Evolutionary conservation across 129 eudicot species (phyloP).

Genomic region (Arctium minus): DNA sequence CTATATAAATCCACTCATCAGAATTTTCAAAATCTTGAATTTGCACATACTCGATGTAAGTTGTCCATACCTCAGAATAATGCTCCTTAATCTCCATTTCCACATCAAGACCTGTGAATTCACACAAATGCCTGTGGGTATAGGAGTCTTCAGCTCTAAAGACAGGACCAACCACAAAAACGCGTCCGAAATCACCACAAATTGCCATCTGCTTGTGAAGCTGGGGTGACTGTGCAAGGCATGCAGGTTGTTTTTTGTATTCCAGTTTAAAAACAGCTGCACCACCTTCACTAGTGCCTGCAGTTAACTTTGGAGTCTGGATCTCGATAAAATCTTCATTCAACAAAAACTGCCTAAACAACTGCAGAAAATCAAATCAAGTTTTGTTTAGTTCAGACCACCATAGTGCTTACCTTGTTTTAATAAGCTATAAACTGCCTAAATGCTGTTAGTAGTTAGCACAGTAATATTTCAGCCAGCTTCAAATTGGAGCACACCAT

Average conservation of each 20-base stretch:
- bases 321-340: conserved; percentile 63
- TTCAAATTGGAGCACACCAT: no score
- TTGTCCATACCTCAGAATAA: conserved; percentile 63
- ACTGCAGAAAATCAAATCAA: conserved; percentile 40
- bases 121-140: conserved; percentile 92
- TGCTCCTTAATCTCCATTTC: conserved; percentile 91
- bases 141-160: conserved; percentile 91
- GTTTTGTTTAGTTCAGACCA: not conserved
- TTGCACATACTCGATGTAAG: not conserved
- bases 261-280: conserved; percentile 82
- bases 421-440: not conserved
- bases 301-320: conserved; percentile 73
- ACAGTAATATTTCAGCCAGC: no score
- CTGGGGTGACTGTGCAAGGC: conserved; percentile 94
- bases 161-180: conserved; percentile 87
- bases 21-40: not conserved
- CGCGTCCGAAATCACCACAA: conserved; percentile 83
- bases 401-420: not conserved
- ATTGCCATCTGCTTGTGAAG: conserved; percentile 96
- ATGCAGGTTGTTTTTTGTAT: conserved; percentile 82
- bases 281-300: conserved; percentile 97
- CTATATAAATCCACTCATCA: conserved; percentile 36
- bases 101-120: conserved; percentile 87
- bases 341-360: conserved; percentile 59
- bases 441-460: not conserved